Evolutionary conservation across 208 protist species (phyloP), one percentile per base, ranked within the genome.

Genomic region (Acanthamoeba divionensis): DNA sequence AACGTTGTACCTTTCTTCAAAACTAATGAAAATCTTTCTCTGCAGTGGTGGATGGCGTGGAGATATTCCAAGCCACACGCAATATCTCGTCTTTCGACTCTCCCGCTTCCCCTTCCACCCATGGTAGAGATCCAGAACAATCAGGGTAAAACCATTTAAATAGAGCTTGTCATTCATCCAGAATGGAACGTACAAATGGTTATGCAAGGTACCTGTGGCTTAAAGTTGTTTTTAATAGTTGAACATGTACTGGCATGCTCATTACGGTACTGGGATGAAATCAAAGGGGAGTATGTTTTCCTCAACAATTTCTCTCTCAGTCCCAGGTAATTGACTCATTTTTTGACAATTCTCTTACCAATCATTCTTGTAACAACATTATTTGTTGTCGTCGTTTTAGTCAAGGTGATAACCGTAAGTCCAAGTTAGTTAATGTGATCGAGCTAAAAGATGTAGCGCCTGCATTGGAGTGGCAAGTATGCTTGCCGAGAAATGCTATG

Each of bases 21-120:
- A 29, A 67, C 9, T 31, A 67, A 13, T 4, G n/a, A n/a, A n/a
- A n/a, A n/a, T n/a, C n/a, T n/a, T n/a, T n/a, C n/a, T n/a, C n/a
- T n/a, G n/a, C 71, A 82, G 71, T 26, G 45, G 12, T 82, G 71
- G 71, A 82, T 82, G 71, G 71, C 71, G n/a, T 82, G 71, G 71
- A 45, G 71, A 12, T 82, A 82, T 36, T 29, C 48, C 24, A 52
- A 82, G 10, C 48, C 71, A 31, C 71, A 52, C 9, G 71, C 41
- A 26, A 57, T n/a, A n/a, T n/a, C n/a, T n/a, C n/a, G n/a, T n/a
- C n/a, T n/a, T n/a, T n/a, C n/a, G n/a, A n/a, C n/a, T n/a, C n/a
- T n/a, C n/a, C n/a, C n/a, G n/a, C n/a, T n/a, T n/a, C n/a, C n/a
- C n/a, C n/a, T n/a, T n/a, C n/a, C n/a, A n/a, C n/a, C n/a, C n/a